Percentiles rank a stretch among this genome's conserved stretches.
Evolutionary conservation across 345 rosid genomes (phyloP).

Genomic region (Erodium maritimum): DNA sequence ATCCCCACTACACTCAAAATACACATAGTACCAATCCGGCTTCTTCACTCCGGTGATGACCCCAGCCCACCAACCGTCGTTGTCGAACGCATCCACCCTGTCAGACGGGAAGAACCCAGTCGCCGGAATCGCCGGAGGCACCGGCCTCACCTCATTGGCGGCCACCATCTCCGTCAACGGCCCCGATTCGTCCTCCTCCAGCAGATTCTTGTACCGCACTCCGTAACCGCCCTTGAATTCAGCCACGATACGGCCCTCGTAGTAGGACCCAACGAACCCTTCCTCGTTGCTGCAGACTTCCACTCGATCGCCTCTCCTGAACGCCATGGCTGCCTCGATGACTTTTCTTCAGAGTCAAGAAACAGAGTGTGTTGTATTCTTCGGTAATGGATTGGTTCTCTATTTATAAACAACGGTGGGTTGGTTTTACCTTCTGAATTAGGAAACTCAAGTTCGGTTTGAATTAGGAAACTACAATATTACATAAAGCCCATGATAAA

Average conservation of each 20-base stretch:
- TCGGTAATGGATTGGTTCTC: no score
- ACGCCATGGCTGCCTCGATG: no score
- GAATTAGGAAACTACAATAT: no score
- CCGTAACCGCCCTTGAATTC: slow-evolving; percentile 1
- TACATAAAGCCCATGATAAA: no score
- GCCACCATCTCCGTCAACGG: slow-evolving; percentile 19
- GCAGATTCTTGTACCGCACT: slow-evolving; percentile 20
- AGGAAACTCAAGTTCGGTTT: no score
- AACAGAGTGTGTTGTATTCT: no score
- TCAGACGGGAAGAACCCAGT: slow-evolving; percentile 1
- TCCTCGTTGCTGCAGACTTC: slow-evolving; percentile 25
- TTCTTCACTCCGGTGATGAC: slow-evolving; percentile 7
- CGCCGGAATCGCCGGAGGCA: slow-evolving; percentile 11
- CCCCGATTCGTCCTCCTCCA: slow-evolving; percentile 10
- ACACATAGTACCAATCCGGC: slow-evolving; percentile 9
- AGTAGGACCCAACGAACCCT: slow-evolving; percentile 20
- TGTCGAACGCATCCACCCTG: slow-evolving; percentile 18
- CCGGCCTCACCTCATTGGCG: slow-evolving; percentile 18
- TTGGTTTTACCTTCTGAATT: no score
- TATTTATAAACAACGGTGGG: no score
- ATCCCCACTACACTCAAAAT: slow-evolving; percentile 14
- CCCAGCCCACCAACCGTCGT: slow-evolving; percentile 33
- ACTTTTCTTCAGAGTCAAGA: no score
- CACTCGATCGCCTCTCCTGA: no score
- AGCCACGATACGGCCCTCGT: slow-evolving; percentile 1